These are phyloP conservation scores for Aspergillus sp. DNA, from an alignment of 2,329 filamentous ascomycete genomes.

Conservation along the genomic window DNA sequence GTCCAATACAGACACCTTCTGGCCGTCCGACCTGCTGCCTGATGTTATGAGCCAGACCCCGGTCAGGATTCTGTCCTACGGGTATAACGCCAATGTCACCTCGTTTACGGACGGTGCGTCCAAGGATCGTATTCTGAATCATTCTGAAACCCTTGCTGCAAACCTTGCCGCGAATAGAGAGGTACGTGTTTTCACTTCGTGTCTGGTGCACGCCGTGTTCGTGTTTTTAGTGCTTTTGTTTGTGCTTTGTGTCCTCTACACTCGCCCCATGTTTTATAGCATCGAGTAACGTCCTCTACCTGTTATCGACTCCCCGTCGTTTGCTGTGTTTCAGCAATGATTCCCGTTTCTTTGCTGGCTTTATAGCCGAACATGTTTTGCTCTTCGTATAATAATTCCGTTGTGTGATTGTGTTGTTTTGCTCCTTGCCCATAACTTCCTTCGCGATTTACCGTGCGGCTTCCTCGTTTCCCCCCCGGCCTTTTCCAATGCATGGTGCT, in stretches of 20 bases:
- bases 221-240: neutral
- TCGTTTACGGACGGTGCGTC: constrained; percentile 55
- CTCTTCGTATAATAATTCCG: too few species aligned
- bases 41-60: constrained; percentile 55
- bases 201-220: too few species aligned
- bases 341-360: too few species aligned
- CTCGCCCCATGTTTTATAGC: too few species aligned
- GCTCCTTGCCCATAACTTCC: too few species aligned
- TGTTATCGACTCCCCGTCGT: too few species aligned
- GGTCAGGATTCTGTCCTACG: constrained; percentile 69
- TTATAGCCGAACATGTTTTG: too few species aligned
- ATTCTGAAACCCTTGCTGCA: constrained; percentile 68
- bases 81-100: constrained; percentile 68
- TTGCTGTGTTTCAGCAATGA: neutral
- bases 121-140: constrained; percentile 68
- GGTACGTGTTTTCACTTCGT: constrained; percentile 26
- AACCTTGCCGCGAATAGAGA: constrained; percentile 64
- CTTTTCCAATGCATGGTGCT: neutral
- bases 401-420: too few species aligned
- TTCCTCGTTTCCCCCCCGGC: too few species aligned
- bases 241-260: neutral
- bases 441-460: too few species aligned
- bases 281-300: too few species aligned
- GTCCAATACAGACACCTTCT: constrained; percentile 56
- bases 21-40: constrained; percentile 69